Evolutionary conservation across 106 monocot species (phyloP).

Genomic region (Triglochin maritima): DNA sequence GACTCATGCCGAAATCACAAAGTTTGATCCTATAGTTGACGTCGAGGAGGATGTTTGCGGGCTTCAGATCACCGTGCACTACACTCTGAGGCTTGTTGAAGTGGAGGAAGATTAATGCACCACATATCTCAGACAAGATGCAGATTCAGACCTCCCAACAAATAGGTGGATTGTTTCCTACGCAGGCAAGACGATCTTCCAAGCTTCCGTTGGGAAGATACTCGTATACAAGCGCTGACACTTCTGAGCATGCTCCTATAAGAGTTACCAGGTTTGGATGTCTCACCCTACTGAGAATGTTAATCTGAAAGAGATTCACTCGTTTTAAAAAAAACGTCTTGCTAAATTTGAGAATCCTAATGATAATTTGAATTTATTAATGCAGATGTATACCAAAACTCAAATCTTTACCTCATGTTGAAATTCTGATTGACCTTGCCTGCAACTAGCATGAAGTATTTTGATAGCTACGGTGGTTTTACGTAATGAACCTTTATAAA

Average conservation of each 20-base stretch:
- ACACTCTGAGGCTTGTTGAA: too few relatives aligned
- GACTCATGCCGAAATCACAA: too few relatives aligned
- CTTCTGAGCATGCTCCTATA: conserved; percentile 31
- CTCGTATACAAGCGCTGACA: conserved; percentile 32
- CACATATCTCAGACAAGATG: too few relatives aligned
- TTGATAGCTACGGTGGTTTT: conserved; percentile 11
- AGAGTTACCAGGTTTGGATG: conserved; percentile 53
- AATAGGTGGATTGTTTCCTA: conserved; percentile 1
- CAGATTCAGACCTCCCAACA: not conserved
- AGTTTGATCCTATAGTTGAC: too few relatives aligned
- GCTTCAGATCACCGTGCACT: too few relatives aligned
- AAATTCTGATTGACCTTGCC: conserved; percentile 2
- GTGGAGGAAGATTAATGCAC: too few relatives aligned
- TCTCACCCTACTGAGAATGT: conserved; percentile 38
- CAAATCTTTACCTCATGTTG: conserved; percentile 10
- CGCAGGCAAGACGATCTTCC: conserved; percentile 26
- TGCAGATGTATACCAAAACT: not conserved
- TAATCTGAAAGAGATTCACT: not conserved
- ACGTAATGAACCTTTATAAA: conserved; percentile 11
- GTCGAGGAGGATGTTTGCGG: too few relatives aligned
- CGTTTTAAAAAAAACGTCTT: too few relatives aligned
- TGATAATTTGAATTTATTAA: not conserved
- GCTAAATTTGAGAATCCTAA: too few relatives aligned
- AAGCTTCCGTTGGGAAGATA: conserved; percentile 40
- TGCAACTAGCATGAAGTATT: not conserved